Evolutionary conservation across 345 rosid species (phyloP), one percentile per base, ranked within the genome.

Genomic region (Aquilaria yunnanensis): DNA sequence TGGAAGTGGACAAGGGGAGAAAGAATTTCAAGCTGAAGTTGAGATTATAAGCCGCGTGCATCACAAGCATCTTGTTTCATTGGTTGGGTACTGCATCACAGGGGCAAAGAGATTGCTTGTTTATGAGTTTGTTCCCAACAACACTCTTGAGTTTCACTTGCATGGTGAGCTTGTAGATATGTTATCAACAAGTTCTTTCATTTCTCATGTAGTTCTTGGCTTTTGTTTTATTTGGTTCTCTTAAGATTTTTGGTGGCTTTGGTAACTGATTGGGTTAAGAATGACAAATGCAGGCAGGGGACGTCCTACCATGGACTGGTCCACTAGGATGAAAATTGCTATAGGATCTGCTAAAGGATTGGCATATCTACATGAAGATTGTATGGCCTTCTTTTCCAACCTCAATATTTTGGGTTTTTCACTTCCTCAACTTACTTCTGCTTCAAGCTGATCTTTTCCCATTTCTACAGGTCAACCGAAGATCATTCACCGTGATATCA

Each of bases 281-380:
- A 54, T 66, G 57, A 41, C 23, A 33, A 37, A 66, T 72, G 37
- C 66, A 88, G 96, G 90, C 43, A 82, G 81, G 64, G 87, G 76
- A 66, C 79, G 71, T 3, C 87, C 90, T 1, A 72, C 75, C 52
- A 62, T 90, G 90, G 96, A 85, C 5, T 88, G 94, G 92, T 60
- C 85, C 10, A 78, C 67, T 0, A 78, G 99, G 81, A 66, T 88
- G 59, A 86, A 76, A 71, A 86, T 94, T 71, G 96, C 99, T 37
- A 23, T 94, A 56, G 99, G 99, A 55, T 78, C 96, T 32, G 96
- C 99, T 41, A 86, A 81, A 67, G 99, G 99, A 50, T 92, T 93
- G 71, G 97, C 94, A 43, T 93, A 90, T 74, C 77, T 93, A 59
- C 99, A 94, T 54, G 99, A 94, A 81, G 99, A 90, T 70, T 94